Percentiles rank a stretch among this genome's conserved stretches.
Conservation (phyloP, 176 grass and related monocot genomes). For the Aechmea fasciata region DNA sequence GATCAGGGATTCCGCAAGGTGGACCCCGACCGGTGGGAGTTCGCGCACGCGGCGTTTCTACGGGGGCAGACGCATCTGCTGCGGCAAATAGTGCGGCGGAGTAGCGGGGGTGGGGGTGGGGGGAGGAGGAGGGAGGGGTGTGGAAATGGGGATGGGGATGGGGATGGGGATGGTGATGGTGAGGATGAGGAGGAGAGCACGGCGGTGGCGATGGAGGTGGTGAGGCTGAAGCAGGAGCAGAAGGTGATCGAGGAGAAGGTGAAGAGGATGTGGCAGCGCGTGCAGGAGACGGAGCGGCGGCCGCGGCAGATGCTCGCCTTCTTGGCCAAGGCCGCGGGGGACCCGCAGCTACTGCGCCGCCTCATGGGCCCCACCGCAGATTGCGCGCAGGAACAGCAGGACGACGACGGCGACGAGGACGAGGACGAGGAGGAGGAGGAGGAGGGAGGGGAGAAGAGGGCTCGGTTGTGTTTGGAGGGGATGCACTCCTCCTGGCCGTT, state of each 20-base stretch:
- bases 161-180: slow-evolving; percentile 1
- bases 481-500: too few species aligned
- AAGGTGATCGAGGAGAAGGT: slow-evolving; percentile 27
- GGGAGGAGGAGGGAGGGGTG: neutral
- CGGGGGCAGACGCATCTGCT: slow-evolving; percentile 61
- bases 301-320: slow-evolving; percentile 78
- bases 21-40: slow-evolving; percentile 70
- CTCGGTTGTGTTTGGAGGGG: too few species aligned
- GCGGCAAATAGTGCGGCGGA: slow-evolving; percentile 42
- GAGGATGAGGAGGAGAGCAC: slow-evolving; percentile 17
- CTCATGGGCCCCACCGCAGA: too few species aligned
- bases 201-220: slow-evolving; percentile 5
- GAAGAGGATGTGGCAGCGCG: slow-evolving; percentile 54
- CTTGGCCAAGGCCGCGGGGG: slow-evolving; percentile 58
- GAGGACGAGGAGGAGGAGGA: too few species aligned
- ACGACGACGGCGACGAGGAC: too few species aligned
- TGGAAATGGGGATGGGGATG: too few species aligned
- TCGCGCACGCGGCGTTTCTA: slow-evolving; percentile 55
- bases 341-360: slow-evolving; percentile 3
- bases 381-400: too few species aligned
- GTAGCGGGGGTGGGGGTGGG: neutral
- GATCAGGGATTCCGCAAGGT: slow-evolving; percentile 68
- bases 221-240: too few species aligned
- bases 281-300: slow-evolving; percentile 72
- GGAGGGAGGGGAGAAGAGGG: too few species aligned